Evolutionary conservation across 805 yeast species (phyloP).

Genomic region (Kazachstania bromeliacearum): DNA sequence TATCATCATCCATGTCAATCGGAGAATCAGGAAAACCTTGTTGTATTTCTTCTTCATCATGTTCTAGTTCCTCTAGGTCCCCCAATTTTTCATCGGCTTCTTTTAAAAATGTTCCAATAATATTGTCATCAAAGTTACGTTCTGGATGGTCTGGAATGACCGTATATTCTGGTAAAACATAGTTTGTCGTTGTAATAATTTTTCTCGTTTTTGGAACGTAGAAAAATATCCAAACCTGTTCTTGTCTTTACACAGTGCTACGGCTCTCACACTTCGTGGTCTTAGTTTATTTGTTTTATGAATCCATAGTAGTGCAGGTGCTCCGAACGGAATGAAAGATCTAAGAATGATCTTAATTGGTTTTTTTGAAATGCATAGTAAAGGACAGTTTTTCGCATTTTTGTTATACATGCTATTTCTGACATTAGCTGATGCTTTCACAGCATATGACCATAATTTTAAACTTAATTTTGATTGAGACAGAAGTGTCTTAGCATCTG

Average conservation of each 20-base stretch:
- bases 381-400: background rate
- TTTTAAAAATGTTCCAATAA: conserved; percentile 3
- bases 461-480: conserved; percentile 1
- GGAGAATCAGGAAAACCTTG: too few relatives aligned
- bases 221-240: conserved; percentile 5
- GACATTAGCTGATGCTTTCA: conserved; percentile 2
- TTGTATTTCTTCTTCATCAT: background rate
- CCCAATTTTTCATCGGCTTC: background rate
- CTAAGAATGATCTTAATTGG: background rate
- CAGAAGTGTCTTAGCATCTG: conserved; percentile 3
- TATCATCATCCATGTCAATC: too few relatives aligned
- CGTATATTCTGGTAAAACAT: conserved; percentile 1
- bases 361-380: background rate
- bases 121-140: background rate
- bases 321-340: conserved; percentile 5
- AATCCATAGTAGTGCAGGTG: conserved; percentile 1
- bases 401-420: conserved; percentile 4
- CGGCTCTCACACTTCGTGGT: conserved; percentile 1
- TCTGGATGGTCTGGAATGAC: background rate
- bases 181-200: conserved; percentile 1
- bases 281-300: background rate
- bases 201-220: conserved; percentile 5
- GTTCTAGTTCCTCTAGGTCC: background rate
- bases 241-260: conserved; percentile 4
- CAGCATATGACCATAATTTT: conserved; percentile 6